These are phyloP conservation scores for Triangularia setosa DNA, from an alignment of 2,329 filamentous ascomycete genomes.

Conservation along the genomic window DNA sequence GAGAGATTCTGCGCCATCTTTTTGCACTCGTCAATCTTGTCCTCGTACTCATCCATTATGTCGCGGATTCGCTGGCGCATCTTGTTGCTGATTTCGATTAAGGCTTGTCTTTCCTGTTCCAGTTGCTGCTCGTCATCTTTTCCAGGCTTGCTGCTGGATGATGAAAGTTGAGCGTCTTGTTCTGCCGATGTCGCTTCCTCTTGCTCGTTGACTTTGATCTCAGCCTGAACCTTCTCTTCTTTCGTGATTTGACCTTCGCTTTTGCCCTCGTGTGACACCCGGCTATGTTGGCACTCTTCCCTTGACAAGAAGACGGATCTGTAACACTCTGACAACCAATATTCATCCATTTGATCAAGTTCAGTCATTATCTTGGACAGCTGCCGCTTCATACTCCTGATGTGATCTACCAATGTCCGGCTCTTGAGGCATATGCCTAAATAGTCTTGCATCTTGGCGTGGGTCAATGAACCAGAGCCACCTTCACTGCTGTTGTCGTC, in stretches of 20 bases:
- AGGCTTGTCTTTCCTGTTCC: neutral
- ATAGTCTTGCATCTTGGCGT: conserved; percentile 4
- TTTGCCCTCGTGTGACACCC: no score
- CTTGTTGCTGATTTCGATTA: neutral
- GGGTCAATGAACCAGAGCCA: neutral
- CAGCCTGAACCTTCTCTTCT: neutral
- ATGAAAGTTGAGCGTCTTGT: no score
- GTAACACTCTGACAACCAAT: neutral
- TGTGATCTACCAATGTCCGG: conserved; percentile 6
- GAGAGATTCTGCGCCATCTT: conserved; percentile 12
- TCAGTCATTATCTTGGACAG: neutral
- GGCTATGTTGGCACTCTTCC: neutral
- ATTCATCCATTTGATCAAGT: neutral
- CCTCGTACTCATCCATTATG: conserved; percentile 10
- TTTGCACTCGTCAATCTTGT: conserved; percentile 17
- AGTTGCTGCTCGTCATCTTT: no score
- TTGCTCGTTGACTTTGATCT: neutral
- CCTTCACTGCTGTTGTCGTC: neutral
- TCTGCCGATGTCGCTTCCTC: no score
- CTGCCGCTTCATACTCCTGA: conserved; percentile 10
- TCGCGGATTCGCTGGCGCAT: conserved; percentile 5
- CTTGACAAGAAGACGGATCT: neutral
- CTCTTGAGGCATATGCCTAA: conserved; percentile 6
- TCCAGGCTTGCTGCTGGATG: no score
- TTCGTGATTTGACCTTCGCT: neutral